These are phyloP conservation scores for Nicotiana otophora DNA, from an alignment of 257 asterid species.

Conservation along the genomic window DNA sequence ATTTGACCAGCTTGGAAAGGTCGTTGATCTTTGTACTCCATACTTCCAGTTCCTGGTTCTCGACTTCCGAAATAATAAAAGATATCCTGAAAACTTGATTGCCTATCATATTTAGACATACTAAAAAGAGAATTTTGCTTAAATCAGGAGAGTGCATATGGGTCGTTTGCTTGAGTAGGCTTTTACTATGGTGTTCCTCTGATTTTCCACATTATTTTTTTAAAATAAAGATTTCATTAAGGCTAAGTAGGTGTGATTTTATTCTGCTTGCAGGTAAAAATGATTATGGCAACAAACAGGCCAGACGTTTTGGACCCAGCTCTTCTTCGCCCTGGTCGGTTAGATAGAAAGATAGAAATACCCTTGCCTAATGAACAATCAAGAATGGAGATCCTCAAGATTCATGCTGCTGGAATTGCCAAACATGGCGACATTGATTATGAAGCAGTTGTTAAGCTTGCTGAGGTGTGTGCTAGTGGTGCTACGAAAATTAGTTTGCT, in stretches of 20 bases:
- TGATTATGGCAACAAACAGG: slow-evolving; percentile 80
- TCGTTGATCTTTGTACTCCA: slow-evolving; percentile 5
- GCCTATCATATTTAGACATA: background rate
- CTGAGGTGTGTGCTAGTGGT: slow-evolving; percentile 41
- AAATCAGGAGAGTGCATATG: background rate
- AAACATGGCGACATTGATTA: slow-evolving; percentile 78
- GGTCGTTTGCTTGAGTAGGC: background rate
- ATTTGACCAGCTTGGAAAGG: slow-evolving; percentile 97
- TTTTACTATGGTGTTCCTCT: background rate
- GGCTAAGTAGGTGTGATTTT: slow-evolving; percentile 1
- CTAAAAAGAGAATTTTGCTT: background rate
- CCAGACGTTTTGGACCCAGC: slow-evolving; percentile 79
- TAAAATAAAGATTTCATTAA: background rate
- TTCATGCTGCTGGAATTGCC: slow-evolving; percentile 73
- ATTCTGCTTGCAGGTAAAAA: slow-evolving; percentile 50
- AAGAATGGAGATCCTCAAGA: slow-evolving; percentile 66
- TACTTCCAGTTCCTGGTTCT: background rate
- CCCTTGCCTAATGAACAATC: slow-evolving; percentile 81
- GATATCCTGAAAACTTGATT: background rate
- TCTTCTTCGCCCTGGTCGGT: slow-evolving; percentile 78
- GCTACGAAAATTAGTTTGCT: background rate
- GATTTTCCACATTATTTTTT: background rate
- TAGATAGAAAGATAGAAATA: slow-evolving; percentile 71
- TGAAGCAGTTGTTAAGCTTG: slow-evolving; percentile 74
- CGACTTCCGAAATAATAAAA: background rate